Conservation (phyloP, 2,329 filamentous ascomycete species). For the Achaetomium macrosporum region DNA sequence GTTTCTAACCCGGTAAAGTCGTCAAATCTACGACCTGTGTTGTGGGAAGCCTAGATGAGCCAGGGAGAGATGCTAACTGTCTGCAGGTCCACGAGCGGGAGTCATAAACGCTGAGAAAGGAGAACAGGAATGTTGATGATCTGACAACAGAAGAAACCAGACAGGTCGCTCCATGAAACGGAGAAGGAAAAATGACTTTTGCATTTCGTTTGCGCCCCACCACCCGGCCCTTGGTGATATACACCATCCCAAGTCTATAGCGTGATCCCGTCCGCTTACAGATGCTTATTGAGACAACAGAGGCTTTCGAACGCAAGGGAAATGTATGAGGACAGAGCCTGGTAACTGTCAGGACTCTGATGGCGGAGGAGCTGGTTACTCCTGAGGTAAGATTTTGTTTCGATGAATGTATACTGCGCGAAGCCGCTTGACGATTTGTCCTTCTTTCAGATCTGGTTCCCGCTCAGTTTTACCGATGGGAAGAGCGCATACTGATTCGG, state of each 20-base stretch:
- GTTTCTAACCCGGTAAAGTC: background rate
- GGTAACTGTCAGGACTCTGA: background rate
- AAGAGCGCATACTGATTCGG: slow-evolving; percentile 45
- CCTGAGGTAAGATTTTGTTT: background rate
- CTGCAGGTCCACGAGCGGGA: background rate
- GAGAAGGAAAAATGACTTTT: background rate
- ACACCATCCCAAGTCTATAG: slow-evolving; percentile 13
- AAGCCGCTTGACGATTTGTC: background rate
- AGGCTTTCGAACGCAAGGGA: background rate
- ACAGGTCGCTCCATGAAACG: background rate
- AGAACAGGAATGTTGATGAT: background rate
- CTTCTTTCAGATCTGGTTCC: slow-evolving; percentile 21
- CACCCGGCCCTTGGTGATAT: slow-evolving; percentile 3
- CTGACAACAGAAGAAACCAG: background rate
- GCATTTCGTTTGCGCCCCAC: slow-evolving; percentile 15
- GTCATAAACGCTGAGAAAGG: background rate
- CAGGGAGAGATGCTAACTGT: background rate
- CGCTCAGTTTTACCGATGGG: slow-evolving; percentile 29
- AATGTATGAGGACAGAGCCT: background rate
- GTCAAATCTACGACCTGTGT: background rate
- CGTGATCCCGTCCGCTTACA: slow-evolving; percentile 10
- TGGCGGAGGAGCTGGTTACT: background rate
- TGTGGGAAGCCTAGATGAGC: background rate
- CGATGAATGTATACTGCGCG: background rate
- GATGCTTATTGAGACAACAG: slow-evolving; percentile 14